Evolutionary conservation across 345 rosid species (phyloP), one percentile per base, ranked within the genome.

Genomic region (Salix udensis): DNA sequence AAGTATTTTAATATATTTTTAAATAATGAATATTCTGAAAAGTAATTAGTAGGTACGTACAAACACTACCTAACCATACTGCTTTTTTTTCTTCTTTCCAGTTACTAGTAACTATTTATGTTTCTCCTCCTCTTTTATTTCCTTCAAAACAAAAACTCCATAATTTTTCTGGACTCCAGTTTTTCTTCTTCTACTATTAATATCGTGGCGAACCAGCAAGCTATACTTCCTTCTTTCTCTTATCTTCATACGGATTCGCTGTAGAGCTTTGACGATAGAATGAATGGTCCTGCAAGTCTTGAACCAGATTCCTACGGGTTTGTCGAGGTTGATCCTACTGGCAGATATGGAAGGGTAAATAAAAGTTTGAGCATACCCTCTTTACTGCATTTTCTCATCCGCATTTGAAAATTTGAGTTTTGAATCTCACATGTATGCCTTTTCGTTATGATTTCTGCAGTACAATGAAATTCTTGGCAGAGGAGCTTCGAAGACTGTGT

Each of bases 301-400:
- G 88, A 77, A 75, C 28, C 75, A 11, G 88, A 86, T 77, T 80
- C n/a, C 81, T 85, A 85, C 8, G 75, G 74, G 42, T 70, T 74
- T 52, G 82, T 74, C 65, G 82, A 79, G 65, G 64, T 74, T 39
- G 82, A 79, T 70, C 82, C 82, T 70, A 74, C 82, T 50, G 78
- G 82, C n/a, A 79, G 82, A 79, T 79, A 79, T 62, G 78, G 82
- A 36, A 74, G 82, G 26, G 82, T 79, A 64, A 6, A 53, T 52
- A 26, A 3, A 10, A 13, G 10, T 58, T 23, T 4, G 10, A 26
- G 7, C 67, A 3, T 73, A 2, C 39, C 50, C 39, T 42, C 39
- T 30, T 42, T 68, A 16, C 72, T 39, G 31, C 39, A 21, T 65
- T 30, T 46, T 76, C 42, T 48, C 70, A 67, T 58, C 74, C 46